These are phyloP conservation scores for Phytophthora syringae DNA, from an alignment of 352 stramenopile species.

Conservation along the genomic window DNA sequence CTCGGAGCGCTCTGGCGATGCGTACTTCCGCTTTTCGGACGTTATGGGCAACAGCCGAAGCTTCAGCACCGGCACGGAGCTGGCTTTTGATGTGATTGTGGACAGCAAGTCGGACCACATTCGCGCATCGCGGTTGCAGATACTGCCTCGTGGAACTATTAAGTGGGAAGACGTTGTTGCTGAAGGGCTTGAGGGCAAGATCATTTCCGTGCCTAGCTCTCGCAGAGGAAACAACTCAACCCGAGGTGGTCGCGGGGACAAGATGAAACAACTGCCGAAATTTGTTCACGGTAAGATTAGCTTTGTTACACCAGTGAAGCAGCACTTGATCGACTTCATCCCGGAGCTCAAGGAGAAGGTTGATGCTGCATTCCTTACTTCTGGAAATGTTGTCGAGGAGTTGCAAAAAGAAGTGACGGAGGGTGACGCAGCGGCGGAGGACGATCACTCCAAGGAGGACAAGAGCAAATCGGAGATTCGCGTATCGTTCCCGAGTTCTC, in stretches of 20 bases:
- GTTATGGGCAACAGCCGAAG: slow-evolving; percentile 64
- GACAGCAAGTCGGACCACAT: slow-evolving; percentile 61
- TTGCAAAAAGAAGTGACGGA: slow-evolving; percentile 19
- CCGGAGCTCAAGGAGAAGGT: slow-evolving; percentile 68
- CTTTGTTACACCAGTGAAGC: slow-evolving; percentile 42
- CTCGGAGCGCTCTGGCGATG: slow-evolving; percentile 63
- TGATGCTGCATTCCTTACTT: slow-evolving; percentile 47
- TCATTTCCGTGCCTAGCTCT: slow-evolving; percentile 50
- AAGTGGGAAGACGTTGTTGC: slow-evolving; percentile 69
- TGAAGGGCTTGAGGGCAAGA: slow-evolving; percentile 48
- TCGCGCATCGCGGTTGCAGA: slow-evolving; percentile 64
- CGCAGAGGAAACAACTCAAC: slow-evolving; percentile 31
- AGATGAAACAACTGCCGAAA: slow-evolving; percentile 44
- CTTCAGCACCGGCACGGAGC: slow-evolving; percentile 63
- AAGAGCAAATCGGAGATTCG: slow-evolving; percentile 39
- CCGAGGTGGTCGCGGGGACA: slow-evolving; percentile 36
- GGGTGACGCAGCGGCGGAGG: slow-evolving; percentile 13
- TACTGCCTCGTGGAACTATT: slow-evolving; percentile 60
- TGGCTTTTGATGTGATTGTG: slow-evolving; percentile 71
- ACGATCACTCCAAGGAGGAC: slow-evolving; percentile 11
- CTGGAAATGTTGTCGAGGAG: slow-evolving; percentile 20
- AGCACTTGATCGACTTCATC: slow-evolving; percentile 66
- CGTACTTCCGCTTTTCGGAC: slow-evolving; percentile 83
- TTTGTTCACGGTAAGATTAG: slow-evolving; percentile 48
- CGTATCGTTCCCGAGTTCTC: slow-evolving; percentile 43